Conservation (phyloP, 352 stramenopile genomes). For the Globisporangium abappressorium region DNA sequence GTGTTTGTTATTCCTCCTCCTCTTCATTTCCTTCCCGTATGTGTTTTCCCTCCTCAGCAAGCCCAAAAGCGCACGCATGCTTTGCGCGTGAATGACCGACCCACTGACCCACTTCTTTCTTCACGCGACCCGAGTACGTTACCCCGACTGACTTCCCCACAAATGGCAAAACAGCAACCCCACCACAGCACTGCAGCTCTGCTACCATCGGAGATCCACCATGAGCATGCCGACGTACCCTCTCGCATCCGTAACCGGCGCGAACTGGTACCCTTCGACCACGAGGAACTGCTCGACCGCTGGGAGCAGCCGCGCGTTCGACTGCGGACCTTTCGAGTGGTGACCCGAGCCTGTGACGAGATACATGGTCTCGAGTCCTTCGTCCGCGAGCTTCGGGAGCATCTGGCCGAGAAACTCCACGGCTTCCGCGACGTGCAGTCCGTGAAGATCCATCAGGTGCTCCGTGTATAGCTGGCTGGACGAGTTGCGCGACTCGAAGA, state of each 20-base stretch:
- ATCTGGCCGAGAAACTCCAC: conserved; percentile 75
- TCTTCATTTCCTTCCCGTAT: conserved; percentile 14
- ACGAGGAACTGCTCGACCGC: conserved; percentile 78
- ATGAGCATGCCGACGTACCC: conserved; percentile 84
- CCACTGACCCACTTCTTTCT: background rate
- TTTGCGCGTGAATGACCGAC: conserved; percentile 11
- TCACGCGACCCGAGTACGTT: background rate
- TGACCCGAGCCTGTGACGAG: conserved; percentile 81
- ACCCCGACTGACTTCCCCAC: background rate
- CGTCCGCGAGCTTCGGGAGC: conserved; percentile 66
- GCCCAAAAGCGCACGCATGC: background rate
- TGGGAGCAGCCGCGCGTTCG: conserved; percentile 66
- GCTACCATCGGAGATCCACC: conserved; percentile 77
- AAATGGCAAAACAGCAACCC: conserved; percentile 2
- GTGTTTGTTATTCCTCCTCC: conserved; percentile 11
- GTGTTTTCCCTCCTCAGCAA: background rate
- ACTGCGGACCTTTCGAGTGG: conserved; percentile 68
- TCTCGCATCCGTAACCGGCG: conserved; percentile 59
- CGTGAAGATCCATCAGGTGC: conserved; percentile 80
- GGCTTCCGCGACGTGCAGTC: conserved; percentile 75
- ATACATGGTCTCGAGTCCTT: conserved; percentile 73
- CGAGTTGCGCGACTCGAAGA: conserved; percentile 81
- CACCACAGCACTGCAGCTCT: background rate
- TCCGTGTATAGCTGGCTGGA: conserved; percentile 73
- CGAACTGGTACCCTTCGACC: conserved; percentile 73